phyloP scores from a whole-genome alignment of 2,329 filamentous ascomycete genomes.

The Ampelomyces quisqualis region DNA sequence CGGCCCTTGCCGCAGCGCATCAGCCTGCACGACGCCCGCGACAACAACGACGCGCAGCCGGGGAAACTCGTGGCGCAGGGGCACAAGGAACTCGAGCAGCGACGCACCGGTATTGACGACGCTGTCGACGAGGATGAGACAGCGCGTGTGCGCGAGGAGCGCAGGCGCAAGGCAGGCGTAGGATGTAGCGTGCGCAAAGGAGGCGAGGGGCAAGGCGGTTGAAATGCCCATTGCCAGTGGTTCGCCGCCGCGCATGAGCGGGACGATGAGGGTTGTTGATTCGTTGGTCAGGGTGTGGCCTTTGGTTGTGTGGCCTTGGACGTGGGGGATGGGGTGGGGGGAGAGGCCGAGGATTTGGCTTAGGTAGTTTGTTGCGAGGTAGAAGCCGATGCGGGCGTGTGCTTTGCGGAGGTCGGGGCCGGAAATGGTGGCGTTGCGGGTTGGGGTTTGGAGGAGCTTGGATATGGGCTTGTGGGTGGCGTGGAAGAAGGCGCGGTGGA shows the following conservation, averaged over 20 bases:
- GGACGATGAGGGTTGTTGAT: constrained; percentile 54
- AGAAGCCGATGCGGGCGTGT: constrained; percentile 54
- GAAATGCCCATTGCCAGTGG: constrained; percentile 62
- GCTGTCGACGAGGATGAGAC: constrained; percentile 59
- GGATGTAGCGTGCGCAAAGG: constrained; percentile 53
- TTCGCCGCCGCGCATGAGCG: constrained; percentile 65
- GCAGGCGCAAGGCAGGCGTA: no score
- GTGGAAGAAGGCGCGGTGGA: constrained; percentile 32
- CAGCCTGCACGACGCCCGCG: constrained; percentile 56
- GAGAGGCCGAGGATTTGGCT: constrained; percentile 54
- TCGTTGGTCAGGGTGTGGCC: constrained; percentile 55
- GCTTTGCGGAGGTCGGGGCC: constrained; percentile 53
- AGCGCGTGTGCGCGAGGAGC: constrained; percentile 46
- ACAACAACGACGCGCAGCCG: constrained; percentile 55
- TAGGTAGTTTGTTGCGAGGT: constrained; percentile 56
- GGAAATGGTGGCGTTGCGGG: constrained; percentile 50
- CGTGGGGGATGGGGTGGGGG: constrained; percentile 52
- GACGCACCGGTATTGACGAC: constrained; percentile 61
- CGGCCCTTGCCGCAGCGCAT: constrained; percentile 16
- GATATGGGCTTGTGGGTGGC: constrained; percentile 50
- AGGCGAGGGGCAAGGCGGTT: constrained; percentile 54
- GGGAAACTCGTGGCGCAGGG: constrained; percentile 46
- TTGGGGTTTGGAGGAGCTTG: constrained; percentile 57
- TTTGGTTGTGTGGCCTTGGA: constrained; percentile 49
- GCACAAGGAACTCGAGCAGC: constrained; percentile 51